Percentiles rank a stretch among this genome's conserved stretches.
These are phyloP conservation scores for Macrocystidia cucumis DNA, from an alignment of 1,284 basidiomycete species.

Conservation along the genomic window DNA sequence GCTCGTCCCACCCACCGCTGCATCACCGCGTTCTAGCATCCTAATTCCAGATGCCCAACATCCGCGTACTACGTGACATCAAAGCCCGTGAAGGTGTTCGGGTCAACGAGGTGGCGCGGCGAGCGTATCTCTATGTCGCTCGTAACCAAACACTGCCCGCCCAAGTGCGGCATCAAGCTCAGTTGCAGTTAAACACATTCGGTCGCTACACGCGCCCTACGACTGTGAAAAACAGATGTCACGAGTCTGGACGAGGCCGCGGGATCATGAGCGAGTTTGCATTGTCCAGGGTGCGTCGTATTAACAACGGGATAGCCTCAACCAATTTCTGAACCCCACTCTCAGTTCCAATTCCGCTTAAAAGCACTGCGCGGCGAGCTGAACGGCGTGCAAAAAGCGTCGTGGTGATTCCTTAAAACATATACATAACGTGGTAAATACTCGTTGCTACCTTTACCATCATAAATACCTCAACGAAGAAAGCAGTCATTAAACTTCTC, in stretches of 20 bases:
- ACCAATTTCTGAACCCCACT: slow-evolving; percentile 3
- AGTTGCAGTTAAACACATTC: slow-evolving; percentile 88
- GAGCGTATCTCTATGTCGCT: slow-evolving; percentile 87
- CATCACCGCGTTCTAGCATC: too few relatives aligned
- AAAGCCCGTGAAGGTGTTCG: slow-evolving; percentile 66
- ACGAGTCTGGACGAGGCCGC: slow-evolving; percentile 76
- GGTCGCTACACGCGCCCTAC: slow-evolving; percentile 76
- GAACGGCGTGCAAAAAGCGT: slow-evolving; percentile 84
- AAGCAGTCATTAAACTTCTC: too few relatives aligned
- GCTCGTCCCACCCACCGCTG: slow-evolving; percentile 2
- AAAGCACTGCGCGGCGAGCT: slow-evolving; percentile 76
- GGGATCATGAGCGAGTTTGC: slow-evolving; percentile 89
- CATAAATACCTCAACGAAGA: too few relatives aligned
- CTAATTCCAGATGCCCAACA: slow-evolving; percentile 37
- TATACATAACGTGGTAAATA: slow-evolving; percentile 7
- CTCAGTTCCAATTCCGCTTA: slow-evolving; percentile 83
- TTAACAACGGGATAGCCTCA: background rate
- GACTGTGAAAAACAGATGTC: slow-evolving; percentile 84
- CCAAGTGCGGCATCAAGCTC: slow-evolving; percentile 91
- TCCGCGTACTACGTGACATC: slow-evolving; percentile 69
- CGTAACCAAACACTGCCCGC: slow-evolving; percentile 81
- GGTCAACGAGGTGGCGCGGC: slow-evolving; percentile 72
- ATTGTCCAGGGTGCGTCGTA: slow-evolving; percentile 68
- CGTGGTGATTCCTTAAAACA: slow-evolving; percentile 59
- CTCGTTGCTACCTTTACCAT: too few relatives aligned